Evolutionary conservation across 345 rosid species (phyloP).

Genomic region (Leavenworthia alabamica): DNA sequence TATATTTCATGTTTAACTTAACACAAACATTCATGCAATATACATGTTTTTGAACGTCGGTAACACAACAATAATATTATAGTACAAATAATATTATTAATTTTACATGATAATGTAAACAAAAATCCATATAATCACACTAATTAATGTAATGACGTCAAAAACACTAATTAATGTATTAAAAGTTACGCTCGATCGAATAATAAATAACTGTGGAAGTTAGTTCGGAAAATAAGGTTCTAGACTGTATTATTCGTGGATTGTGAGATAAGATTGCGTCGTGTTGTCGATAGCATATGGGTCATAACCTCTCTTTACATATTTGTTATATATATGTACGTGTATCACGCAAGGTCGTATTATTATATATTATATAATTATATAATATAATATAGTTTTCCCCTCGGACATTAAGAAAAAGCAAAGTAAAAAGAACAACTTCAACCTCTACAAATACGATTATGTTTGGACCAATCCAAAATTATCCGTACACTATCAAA

Average conservation of each 20-base stretch:
- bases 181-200: background rate
- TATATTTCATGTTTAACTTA: background rate
- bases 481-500: constrained; percentile 17
- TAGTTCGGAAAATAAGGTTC: constrained; percentile 8
- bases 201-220: constrained; percentile 2
- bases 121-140: background rate
- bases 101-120: constrained; percentile 25
- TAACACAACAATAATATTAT: background rate
- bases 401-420: too few relatives aligned
- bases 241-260: constrained; percentile 2
- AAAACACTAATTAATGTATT: too few relatives aligned
- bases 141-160: background rate
- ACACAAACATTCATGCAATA: too few relatives aligned
- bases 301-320: constrained; percentile 11
- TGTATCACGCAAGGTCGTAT: constrained; percentile 3
- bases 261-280: constrained; percentile 20
- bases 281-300: constrained; percentile 33
- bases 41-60: background rate
- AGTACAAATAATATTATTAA: background rate
- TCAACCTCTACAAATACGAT: constrained; percentile 19
- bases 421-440: too few relatives aligned
- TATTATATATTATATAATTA: background rate
- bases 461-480: constrained; percentile 22
- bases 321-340: constrained; percentile 7
- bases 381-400: background rate